A percentile compares a stretch with the other conserved stretches of the same genome.
phyloP scores from a whole-genome alignment of 495 filamentous ascomycete genomes.

The Xanthoparmelia taractica region DNA sequence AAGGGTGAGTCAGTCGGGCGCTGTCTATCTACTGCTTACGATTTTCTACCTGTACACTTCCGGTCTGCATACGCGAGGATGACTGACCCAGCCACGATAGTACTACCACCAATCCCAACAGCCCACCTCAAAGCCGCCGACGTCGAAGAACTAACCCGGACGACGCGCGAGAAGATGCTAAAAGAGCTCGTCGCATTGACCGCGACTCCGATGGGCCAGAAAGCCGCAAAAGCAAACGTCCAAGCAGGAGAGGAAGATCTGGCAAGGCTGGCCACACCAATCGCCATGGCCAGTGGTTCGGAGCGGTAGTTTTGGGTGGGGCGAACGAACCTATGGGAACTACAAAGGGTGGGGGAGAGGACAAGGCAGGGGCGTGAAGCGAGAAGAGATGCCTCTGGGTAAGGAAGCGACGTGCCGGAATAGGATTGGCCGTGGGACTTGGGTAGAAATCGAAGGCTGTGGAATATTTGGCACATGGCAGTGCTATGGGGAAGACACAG shows the following conservation, averaged over 20 bases:
- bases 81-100: conserved; percentile 34
- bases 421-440: not conserved
- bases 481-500: no score
- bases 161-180: conserved; percentile 72
- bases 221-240: conserved; percentile 8
- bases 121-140: conserved; percentile 66
- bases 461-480: no score
- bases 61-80: not conserved
- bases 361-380: not conserved
- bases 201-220: conserved; percentile 25
- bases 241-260: conserved; percentile 12
- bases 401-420: not conserved
- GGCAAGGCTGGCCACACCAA: conserved; percentile 4
- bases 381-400: not conserved
- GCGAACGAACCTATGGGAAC: no score
- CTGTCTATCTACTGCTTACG: conserved; percentile 2
- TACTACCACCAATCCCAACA: conserved; percentile 83
- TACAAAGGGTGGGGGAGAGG: not conserved
- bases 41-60: not conserved
- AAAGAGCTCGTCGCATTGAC: conserved; percentile 61
- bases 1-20: conserved; percentile 64
- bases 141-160: conserved; percentile 67
- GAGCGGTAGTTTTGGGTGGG: conserved; percentile 4
- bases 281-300: not conserved
- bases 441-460: no score